Evolutionary conservation across 805 yeast genomes (phyloP).

Genomic region (Hemisphaericaspora nanyangensis): DNA sequence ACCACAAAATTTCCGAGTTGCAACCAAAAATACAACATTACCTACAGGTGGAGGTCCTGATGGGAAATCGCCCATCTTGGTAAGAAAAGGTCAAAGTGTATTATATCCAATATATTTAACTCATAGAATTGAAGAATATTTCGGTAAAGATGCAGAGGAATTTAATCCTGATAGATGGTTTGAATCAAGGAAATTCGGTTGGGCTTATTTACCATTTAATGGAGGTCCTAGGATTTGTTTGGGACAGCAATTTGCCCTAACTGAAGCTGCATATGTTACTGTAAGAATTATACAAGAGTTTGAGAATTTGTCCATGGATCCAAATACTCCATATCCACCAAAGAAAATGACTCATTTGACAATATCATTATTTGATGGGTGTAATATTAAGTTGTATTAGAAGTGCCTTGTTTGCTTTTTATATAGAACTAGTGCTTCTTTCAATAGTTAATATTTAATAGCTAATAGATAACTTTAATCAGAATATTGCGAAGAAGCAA

Average conservation of each 20-base stretch:
- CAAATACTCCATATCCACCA: constrained; percentile 21
- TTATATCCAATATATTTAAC: constrained; percentile 37
- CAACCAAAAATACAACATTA: constrained; percentile 28
- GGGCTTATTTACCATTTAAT: constrained; percentile 51
- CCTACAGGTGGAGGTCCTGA: constrained; percentile 40
- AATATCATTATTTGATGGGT: constrained; percentile 13
- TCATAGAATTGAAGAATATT: constrained; percentile 37
- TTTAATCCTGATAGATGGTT: constrained; percentile 51
- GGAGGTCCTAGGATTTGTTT: constrained; percentile 56
- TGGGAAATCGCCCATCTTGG: constrained; percentile 31
- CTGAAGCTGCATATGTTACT: constrained; percentile 45
- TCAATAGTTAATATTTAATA: too few relatives aligned
- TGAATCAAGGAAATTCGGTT: constrained; percentile 30
- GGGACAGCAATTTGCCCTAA: constrained; percentile 55
- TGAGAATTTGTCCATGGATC: constrained; percentile 10
- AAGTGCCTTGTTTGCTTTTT: too few relatives aligned
- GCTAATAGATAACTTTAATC: too few relatives aligned
- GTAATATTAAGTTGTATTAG: constrained; percentile 3
- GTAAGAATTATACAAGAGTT: constrained; percentile 29
- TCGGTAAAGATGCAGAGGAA: constrained; percentile 43
- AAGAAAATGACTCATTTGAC: constrained; percentile 27
- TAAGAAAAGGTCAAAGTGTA: constrained; percentile 42
- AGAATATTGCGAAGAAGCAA: too few relatives aligned
- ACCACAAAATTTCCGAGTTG: constrained; percentile 29
- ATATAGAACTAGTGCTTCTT: too few relatives aligned